Conservation (phyloP, 2,329 filamentous ascomycete genomes). For the Verticillium zaregamsianum region DNA sequence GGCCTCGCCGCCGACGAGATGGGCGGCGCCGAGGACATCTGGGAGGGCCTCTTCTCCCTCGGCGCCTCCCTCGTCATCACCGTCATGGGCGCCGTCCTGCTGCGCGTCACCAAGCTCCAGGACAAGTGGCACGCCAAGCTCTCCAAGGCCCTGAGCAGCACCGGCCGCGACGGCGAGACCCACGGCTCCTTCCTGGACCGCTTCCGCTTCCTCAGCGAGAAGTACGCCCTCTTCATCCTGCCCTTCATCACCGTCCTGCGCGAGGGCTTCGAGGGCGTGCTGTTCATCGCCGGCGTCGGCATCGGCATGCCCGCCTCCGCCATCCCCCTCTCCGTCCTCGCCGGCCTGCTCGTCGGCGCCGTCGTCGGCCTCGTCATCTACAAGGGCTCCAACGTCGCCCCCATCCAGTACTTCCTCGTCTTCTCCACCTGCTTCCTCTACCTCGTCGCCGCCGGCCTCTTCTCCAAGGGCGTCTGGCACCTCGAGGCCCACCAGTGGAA, state of each 20-base stretch:
- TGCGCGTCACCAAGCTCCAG: constrained; percentile 62
- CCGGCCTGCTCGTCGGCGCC: constrained; percentile 59
- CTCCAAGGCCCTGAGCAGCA: constrained; percentile 41
- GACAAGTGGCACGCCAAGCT: constrained; percentile 66
- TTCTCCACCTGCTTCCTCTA: constrained; percentile 76
- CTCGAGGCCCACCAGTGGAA: constrained; percentile 65
- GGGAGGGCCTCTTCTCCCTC: constrained; percentile 61
- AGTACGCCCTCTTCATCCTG: constrained; percentile 73
- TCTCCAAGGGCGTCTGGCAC: constrained; percentile 70
- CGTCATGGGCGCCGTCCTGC: constrained; percentile 59
- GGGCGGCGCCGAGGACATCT: constrained; percentile 57
- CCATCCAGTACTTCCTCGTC: constrained; percentile 67
- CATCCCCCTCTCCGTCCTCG: constrained; percentile 66
- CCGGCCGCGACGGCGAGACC: constrained; percentile 1
- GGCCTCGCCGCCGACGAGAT: constrained; percentile 53
- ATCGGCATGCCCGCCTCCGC: constrained; percentile 63
- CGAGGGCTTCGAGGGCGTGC: constrained; percentile 72
- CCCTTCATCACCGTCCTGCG: constrained; percentile 75
- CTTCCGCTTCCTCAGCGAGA: constrained; percentile 39
- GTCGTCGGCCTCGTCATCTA: constrained; percentile 68
- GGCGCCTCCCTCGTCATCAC: constrained; percentile 61
- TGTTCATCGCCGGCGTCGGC: constrained; percentile 76
- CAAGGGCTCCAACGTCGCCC: constrained; percentile 31
- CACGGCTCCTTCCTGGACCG: constrained; percentile 6
- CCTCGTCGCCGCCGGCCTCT: constrained; percentile 74